These are phyloP conservation scores for Eurotiales sp. DNA, from an alignment of 2,329 filamentous ascomycete genomes.

Conservation along the genomic window DNA sequence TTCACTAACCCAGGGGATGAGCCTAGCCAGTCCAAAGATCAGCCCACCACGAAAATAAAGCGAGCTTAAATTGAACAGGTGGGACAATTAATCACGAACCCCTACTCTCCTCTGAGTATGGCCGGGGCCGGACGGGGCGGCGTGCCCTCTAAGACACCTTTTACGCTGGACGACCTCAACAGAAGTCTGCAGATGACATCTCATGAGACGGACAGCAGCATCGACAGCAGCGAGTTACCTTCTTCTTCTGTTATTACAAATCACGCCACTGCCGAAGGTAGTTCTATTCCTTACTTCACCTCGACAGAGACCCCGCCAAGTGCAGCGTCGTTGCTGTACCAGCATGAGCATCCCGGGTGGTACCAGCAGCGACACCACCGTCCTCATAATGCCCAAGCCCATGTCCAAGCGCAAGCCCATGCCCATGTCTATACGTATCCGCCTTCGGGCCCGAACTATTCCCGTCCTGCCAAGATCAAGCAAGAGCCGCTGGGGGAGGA, in stretches of 20 bases:
- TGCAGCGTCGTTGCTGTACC: neutral
- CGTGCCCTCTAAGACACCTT: neutral
- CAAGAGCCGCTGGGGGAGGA: neutral
- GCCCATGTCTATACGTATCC: too few species aligned
- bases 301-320: neutral
- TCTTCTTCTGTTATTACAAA: neutral
- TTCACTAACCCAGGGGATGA: neutral
- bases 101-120: neutral
- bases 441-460: neutral
- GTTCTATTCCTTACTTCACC: neutral
- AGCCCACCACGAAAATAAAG: neutral
- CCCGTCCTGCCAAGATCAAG: neutral
- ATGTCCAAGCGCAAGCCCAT: too few species aligned
- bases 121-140: neutral
- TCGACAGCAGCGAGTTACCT: neutral
- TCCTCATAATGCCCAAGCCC: neutral
- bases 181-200: conserved; percentile 1
- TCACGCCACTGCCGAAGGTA: neutral
- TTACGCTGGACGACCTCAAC: neutral
- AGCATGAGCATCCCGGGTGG: conserved; percentile 1
- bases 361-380: conserved; percentile 1
- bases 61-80: neutral
- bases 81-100: neutral
- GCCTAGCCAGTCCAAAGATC: neutral
- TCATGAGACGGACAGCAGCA: neutral